Conservation (phyloP, 169 alveolate species). For the Cystoisospora suis region DNA sequence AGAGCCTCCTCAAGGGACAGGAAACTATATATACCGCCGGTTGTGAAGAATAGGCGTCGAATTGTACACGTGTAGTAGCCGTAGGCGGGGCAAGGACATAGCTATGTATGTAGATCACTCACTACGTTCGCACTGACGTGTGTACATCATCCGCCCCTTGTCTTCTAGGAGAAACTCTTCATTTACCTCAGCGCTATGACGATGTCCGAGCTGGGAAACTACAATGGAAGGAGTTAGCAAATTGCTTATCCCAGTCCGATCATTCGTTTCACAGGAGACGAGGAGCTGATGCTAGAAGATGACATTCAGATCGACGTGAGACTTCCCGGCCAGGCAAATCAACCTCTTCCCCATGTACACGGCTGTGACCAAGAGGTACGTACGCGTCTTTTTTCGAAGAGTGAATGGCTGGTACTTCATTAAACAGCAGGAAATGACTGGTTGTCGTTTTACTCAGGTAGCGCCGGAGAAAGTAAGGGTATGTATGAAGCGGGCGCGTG, state of each 20-base stretch:
- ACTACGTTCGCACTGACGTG: no score
- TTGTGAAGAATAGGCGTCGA: not conserved
- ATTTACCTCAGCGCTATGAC: no score
- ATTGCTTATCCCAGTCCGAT: not conserved
- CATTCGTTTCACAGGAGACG: not conserved
- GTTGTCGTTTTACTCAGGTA: not conserved
- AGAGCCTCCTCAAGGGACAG: not conserved
- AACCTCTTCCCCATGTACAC: conserved; percentile 4
- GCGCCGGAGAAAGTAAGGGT: no score
- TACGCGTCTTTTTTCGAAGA: not conserved
- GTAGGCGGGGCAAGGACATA: no score
- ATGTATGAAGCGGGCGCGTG: no score
- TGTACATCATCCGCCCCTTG: no score
- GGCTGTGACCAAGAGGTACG: not conserved
- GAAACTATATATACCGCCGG: not conserved
- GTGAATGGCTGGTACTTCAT: not conserved
- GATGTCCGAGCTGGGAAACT: no score
- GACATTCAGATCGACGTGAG: conserved; percentile 2
- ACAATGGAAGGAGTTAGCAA: not conserved
- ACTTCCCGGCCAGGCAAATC: not conserved
- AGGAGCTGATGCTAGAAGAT: not conserved
- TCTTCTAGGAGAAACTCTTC: no score
- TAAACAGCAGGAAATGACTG: not conserved
- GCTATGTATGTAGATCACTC: no score
- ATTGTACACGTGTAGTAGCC: not conserved